Base-by-base conservation (phyloP, 1,284 basidiomycete genomes). In the Trichosporon faecale region DNA sequence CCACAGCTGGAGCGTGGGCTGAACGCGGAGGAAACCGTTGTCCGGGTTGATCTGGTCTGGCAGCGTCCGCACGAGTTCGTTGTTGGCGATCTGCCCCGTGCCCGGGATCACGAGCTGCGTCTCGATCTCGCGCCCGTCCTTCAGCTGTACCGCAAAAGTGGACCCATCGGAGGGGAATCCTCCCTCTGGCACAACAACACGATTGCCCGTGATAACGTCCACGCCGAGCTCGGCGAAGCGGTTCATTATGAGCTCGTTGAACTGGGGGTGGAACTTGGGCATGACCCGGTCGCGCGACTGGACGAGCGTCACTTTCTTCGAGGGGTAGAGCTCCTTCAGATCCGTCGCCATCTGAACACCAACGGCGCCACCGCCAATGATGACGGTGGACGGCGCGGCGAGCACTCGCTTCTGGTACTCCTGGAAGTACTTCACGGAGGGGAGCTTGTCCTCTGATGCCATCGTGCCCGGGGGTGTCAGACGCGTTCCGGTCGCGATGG, bases 271-370 rank as follows among this genome's bases (percentile, higher is more conserved):
- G 75, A 90, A 91, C 16, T 85, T 80, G 0, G 89, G 89, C 23
- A 91, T 83, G 6, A 91, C 84, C 25, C 85, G 85, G 18, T 82
- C 73, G 3, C 91, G 86, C 0, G 89, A 90, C 77, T 91, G 90
- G 0, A 91, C 82, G n/a, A 91, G 84, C 0, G 89, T 90, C 1
- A 91, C 87, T 2, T 81, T 77, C 77, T 89, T 89, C 31, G 80
- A 76, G 0, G 89, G 89, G 74, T 88, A 86, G 18, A 89, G 76
- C 14, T 87, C 87, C 35, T 87, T 88, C 72, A 91, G 88, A 77
- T 92, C 91, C 1, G 88, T 87, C 0, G 90, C 89, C 74, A 89
- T 89, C 79, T 91, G 83, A 29, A 84, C 78, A 86, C 84, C 84
- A 11, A 84, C 76, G 0, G 84, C 84, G 1, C 83, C 83, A 14